These are phyloP conservation scores for Microglena sp. DNA, from an alignment of 139 green algal species.

Conservation along the genomic window DNA sequence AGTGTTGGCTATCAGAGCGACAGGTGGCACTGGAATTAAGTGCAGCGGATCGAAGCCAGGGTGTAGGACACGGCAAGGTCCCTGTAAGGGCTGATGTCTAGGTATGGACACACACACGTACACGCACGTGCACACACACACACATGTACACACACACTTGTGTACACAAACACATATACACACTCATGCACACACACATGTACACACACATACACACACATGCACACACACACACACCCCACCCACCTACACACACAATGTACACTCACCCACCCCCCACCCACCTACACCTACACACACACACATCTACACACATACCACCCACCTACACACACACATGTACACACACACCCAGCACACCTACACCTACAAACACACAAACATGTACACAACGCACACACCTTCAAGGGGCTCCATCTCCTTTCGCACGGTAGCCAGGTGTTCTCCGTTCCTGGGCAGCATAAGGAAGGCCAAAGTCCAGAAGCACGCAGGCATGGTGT, in stretches of 20 bases:
- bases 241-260: background rate
- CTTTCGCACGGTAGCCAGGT: constrained; percentile 10
- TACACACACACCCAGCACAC: background rate
- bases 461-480: constrained; percentile 58
- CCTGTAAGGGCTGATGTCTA: too few species aligned
- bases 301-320: background rate
- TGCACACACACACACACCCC: background rate
- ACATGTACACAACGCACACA: background rate
- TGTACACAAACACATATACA: constrained; percentile 7
- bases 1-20: too few species aligned
- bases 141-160: background rate
- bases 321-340: background rate
- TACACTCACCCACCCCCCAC: background rate
- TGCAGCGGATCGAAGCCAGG: too few species aligned
- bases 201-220: constrained; percentile 1
- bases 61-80: too few species aligned
- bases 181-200: background rate
- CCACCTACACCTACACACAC: too few species aligned
- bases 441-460: constrained; percentile 40
- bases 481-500: constrained; percentile 51
- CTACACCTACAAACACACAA: background rate
- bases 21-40: too few species aligned
- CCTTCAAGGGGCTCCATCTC: background rate
- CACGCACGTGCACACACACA: too few species aligned
- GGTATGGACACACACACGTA: too few species aligned